Evolutionary conservation across 2,329 filamentous ascomycete genomes (phyloP), one percentile per base, ranked within the genome.

Genomic region (Mollisiaceae sp.): DNA sequence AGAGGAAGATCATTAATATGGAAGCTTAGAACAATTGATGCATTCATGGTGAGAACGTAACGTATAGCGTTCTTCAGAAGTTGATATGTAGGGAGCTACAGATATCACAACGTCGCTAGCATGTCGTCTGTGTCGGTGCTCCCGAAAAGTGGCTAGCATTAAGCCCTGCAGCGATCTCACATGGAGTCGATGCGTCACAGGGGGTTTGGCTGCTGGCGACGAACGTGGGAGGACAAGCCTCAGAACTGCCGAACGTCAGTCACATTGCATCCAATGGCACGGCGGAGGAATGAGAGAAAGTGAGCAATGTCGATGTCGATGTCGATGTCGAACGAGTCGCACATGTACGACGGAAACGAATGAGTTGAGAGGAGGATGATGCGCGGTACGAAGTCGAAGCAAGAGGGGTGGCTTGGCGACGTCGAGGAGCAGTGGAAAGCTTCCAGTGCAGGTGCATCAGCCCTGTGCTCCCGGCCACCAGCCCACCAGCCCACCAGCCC

Each of bases 111-210:
- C 22, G 36, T 65, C 62, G 45, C 65, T 69, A 63, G 65, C 43
- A 36, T 38, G 38, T 65, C 38, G 43, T 60, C 61, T 65, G 60
- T 65, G 58, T 71, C 69, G 70, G 70, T 64, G 47, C 61, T 60
- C 55, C 70, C 70, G 70, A 70, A 55, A 57, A 39, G 27, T 55
- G 45, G 45, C 45, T 50, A 50, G 45, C 45, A 27, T 59, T 18
- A 20, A 52, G 61, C 54, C 54, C 24, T 52, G 54, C 54, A 63
- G 39, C 61, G 61, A 59, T 63, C 47, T 32, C 45, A 41, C n/a
- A 24, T 50, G 45, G 45, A 50, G 45, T 50, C 45, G 45, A 50
- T 50, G 50, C 24, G 18, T 54, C 15, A 32, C 24, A 27, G 50
- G 50, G 50, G 24, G 32, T 27, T 35, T 3, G 20, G 45, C n/a